Conservation (phyloP, 805 yeast species). For the Candida railenensis region DNA sequence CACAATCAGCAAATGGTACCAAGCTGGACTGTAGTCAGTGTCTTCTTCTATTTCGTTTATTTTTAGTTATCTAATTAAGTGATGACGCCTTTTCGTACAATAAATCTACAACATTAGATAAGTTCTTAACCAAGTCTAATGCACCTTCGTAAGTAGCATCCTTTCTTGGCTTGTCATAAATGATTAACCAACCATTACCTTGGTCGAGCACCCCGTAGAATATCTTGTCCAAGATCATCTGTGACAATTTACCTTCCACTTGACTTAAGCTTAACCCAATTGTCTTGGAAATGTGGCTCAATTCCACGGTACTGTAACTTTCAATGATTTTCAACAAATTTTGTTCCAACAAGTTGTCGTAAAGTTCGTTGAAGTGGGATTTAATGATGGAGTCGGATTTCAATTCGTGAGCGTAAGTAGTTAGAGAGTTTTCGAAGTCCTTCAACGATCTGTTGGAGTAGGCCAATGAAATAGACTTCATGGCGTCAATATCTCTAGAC, state of each 20-base stretch:
- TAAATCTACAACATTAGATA: constrained; percentile 85
- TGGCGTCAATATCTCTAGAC: constrained; percentile 88
- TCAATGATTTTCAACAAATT: constrained; percentile 92
- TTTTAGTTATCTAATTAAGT: constrained; percentile 50
- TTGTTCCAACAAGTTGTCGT: constrained; percentile 90
- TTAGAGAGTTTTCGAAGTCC: constrained; percentile 84
- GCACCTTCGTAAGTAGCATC: constrained; percentile 89
- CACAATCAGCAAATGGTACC: too few species aligned
- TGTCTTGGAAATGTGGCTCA: constrained; percentile 80
- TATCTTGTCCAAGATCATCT: constrained; percentile 95
- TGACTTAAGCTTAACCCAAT: constrained; percentile 86
- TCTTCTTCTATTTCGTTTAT: background rate
- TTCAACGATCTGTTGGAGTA: constrained; percentile 85
- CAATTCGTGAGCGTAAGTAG: constrained; percentile 68
- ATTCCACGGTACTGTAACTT: constrained; percentile 95
- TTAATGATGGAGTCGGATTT: constrained; percentile 85
- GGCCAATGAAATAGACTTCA: constrained; percentile 90
- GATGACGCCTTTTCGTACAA: constrained; percentile 91
- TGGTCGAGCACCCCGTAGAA: constrained; percentile 96
- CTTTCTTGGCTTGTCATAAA: constrained; percentile 83
- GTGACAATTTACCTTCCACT: constrained; percentile 91
- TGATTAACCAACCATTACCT: constrained; percentile 95
- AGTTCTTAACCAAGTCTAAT: constrained; percentile 79
- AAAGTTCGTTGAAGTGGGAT: constrained; percentile 87
- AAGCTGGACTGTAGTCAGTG: too few species aligned